Evolutionary conservation across 306 rosid species (phyloP), one percentile per base, ranked within the genome.

Genomic region (Bauhinia variegata): DNA sequence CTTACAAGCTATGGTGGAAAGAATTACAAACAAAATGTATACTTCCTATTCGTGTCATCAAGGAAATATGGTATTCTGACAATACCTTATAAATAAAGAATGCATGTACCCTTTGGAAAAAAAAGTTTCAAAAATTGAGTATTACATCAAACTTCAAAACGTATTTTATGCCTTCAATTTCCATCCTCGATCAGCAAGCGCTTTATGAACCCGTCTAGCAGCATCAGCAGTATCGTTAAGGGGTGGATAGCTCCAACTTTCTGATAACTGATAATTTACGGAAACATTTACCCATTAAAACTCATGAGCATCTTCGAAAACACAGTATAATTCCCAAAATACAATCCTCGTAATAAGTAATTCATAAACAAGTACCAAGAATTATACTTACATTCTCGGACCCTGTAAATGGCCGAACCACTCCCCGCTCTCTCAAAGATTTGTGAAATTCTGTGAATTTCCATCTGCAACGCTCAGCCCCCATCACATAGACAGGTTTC

Each of bases 181-280:
- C 98, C 98, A 93, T 55, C 98, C 97, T 36, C 87, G 93, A 56
- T 86, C 87, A 6, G 89, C 89, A 56, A 93, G 89, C 14, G 84
- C 86, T 71, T 84, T 84, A 51, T 61, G 91, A 60, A 93, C 96
- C 75, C 70, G 84, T 65, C 75, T 78, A 19, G 96, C 98, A 33
- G 95, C 97, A 76, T 89, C 85, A 2, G 88, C 91, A 11, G 97
- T 89, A 73, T 89, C 98, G 31, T 74, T 84, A 28, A 93, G 91
- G 11, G 97, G 98, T 16, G 97, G 98, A 78, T 89, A 93, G 73
- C 98, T 93, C 98, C 98, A 93, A 80, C 88, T 93, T 71, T 93
- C 97, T 3, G 91, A 79, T 37, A 93, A 89, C 98, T 93, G 86
- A 44, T 78, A 76, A 37, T 72, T 65, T 43, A 28, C 10, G 43